A percentile compares a stretch with the other conserved stretches of the same genome.
Conservation (phyloP, 768 basidiomycete species). For the Agaricus subrufescens region DNA sequence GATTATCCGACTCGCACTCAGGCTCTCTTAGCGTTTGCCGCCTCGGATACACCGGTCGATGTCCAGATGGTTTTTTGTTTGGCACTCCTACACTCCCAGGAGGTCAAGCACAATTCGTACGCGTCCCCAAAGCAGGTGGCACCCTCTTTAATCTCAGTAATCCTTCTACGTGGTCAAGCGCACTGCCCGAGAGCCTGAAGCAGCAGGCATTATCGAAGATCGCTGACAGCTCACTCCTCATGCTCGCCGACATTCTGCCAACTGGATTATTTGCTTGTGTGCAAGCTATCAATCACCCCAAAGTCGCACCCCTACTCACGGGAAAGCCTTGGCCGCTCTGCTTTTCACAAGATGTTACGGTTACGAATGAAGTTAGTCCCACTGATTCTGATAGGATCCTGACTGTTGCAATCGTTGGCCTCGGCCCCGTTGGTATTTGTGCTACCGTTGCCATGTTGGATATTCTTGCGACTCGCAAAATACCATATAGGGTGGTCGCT, state of each 20-base stretch:
- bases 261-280: slow-evolving; percentile 75
- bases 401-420: slow-evolving; percentile 64
- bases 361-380: slow-evolving; percentile 27
- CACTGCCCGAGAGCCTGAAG: slow-evolving; percentile 29
- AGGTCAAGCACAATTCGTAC: slow-evolving; percentile 76
- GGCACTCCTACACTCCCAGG: slow-evolving; percentile 65
- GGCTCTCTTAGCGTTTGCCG: slow-evolving; percentile 53
- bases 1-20: neutral
- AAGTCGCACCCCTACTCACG: slow-evolving; percentile 55
- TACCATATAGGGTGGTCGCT: slow-evolving; percentile 54
- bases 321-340: slow-evolving; percentile 57
- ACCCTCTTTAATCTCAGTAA: slow-evolving; percentile 63
- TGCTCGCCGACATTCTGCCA: slow-evolving; percentile 76
- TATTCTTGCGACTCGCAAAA: slow-evolving; percentile 38
- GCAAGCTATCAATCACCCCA: slow-evolving; percentile 71
- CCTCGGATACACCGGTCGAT: slow-evolving; percentile 68
- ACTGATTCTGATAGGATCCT: slow-evolving; percentile 44
- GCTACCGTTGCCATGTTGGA: slow-evolving; percentile 62
- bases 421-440: slow-evolving; percentile 80
- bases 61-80: slow-evolving; percentile 56
- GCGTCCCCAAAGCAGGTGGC: slow-evolving; percentile 76
- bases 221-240: slow-evolving; percentile 60
- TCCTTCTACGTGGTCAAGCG: slow-evolving; percentile 40
- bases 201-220: slow-evolving; percentile 36
- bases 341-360: slow-evolving; percentile 22